Base-by-base conservation (phyloP, 2,329 filamentous ascomycete genomes). In the Tympanopsis confertula region DNA sequence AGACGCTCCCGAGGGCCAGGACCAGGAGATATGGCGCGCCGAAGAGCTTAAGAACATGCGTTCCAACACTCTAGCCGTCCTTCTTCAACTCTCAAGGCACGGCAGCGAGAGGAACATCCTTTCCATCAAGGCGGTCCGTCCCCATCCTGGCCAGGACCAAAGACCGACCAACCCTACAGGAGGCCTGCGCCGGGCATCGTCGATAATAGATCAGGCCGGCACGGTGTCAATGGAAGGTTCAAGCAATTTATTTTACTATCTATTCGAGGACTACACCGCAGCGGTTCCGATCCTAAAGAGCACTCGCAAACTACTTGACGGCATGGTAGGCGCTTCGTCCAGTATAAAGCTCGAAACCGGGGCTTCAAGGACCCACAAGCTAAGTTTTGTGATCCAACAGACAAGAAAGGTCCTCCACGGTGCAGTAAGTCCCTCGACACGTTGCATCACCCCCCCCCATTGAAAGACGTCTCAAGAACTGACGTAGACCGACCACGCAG, bases 191-290 rank as follows among this genome's bases (percentile, higher is more conserved):
- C n/a, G n/a, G n/a, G n/a, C n/a, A n/a, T n/a, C n/a, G n/a, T n/a
- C n/a, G n/a, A n/a, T n/a, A n/a, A n/a, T n/a, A n/a, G n/a, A n/a
- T n/a, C n/a, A n/a, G n/a, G n/a, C n/a, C n/a, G n/a, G n/a, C n/a
- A n/a, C n/a, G 45, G 42, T 52, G 4, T 57, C 56, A 3, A 44
- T 52, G 2, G 74, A 79, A 45, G 67, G 68, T 2, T 68, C 75
- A 0, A 75, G 74, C 15, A 61, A 76, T 15, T 57, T 80, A 3
- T 79, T 80, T 55, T 81, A 78, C 51, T 80, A 79, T 47, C 56
- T 81, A 0, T 81, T 81, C 47, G 76, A 82, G 47, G 76, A 80
- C 48, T 80, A 77, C 61, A 65, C 66, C 24, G 71, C 73, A 3
- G 74, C 71, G 1, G 73, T 71, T 37, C 66, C 66, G 19, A 63